phyloP scores from a whole-genome alignment of 2,329 filamentous ascomycete species.

The Samsoniella hepiali region DNA sequence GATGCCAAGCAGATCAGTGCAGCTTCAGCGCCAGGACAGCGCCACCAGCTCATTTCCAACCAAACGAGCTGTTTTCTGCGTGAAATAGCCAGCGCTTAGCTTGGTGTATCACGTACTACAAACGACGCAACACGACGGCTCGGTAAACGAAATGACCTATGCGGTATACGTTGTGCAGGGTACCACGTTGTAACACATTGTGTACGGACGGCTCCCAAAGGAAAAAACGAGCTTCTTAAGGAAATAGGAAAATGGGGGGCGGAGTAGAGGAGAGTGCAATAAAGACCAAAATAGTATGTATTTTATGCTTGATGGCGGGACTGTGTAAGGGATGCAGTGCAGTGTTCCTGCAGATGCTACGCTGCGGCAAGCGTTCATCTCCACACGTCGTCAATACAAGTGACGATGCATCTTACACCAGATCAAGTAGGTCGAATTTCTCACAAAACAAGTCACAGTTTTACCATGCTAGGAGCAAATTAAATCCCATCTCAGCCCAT shows the following conservation, averaged over 20 bases:
- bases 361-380: background rate
- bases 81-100: background rate
- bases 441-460: background rate
- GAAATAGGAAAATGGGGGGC: background rate
- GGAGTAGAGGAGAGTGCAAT: background rate
- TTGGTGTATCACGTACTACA: background rate
- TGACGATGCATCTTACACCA: background rate
- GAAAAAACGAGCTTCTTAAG: background rate
- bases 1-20: conserved; percentile 1
- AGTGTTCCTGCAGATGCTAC: background rate
- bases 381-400: background rate
- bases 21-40: background rate
- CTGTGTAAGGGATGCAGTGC: background rate
- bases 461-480: background rate
- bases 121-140: background rate
- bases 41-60: background rate
- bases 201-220: background rate
- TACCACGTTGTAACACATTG: background rate
- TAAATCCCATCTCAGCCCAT: too few species aligned
- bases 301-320: background rate
- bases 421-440: background rate
- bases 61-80: too few species aligned
- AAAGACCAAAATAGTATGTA: background rate
- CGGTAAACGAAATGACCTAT: background rate
- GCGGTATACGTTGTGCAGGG: background rate